Base-by-base conservation (phyloP, 495 filamentous ascomycete genomes). In the Penicillium simplicissimum region DNA sequence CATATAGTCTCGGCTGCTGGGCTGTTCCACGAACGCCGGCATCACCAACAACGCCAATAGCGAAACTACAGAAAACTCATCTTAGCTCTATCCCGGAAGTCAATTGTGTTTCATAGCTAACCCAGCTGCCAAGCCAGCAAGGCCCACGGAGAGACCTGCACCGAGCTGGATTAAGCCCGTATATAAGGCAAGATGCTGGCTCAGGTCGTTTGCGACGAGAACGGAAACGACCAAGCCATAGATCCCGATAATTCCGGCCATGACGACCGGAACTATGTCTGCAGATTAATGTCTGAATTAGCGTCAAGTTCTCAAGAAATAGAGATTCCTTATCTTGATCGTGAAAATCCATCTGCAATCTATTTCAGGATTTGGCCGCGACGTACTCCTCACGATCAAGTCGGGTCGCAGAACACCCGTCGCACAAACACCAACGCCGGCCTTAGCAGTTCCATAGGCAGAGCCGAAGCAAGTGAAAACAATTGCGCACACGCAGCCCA, bases 231-330 rank as follows among this genome's bases (percentile, higher is more conserved):
- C 95, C 55, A 99, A 87, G 70, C 95, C 95, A 84, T 99, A 99
- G 80, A 99, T 99, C 88, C 90, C 96, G 79, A 99, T 97, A 81
- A 99, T 99, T 98, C 95, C 95, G 84, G 95, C 95, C 95, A 99
- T 99, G 86, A 99, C 96, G 78, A 98, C 95, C 71, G 95, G 95
- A 61, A 98, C 93, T 73, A 98, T 96, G 84, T 98, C 95, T 98
- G 65, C n/a, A 52, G 58, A 28, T 14, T 15, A 25, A 25, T 25
- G 23, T 25, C 33, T 15, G 15, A 58, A 31, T 31, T 11, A 37
- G 11, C 28, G 21, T 13, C 5, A 6, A 33, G 13, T 3, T 58
- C 37, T 43, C 23, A 14, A 21, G 3, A 11, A 8, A 8, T 58
- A 10, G 17, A 40, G 56, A 19, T 57, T 23, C 6, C 28, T 31